Evolutionary conservation across 768 basidiomycete species (phyloP), one percentile per base, ranked within the genome.

Genomic region (Hysterangium stoloniferum): DNA sequence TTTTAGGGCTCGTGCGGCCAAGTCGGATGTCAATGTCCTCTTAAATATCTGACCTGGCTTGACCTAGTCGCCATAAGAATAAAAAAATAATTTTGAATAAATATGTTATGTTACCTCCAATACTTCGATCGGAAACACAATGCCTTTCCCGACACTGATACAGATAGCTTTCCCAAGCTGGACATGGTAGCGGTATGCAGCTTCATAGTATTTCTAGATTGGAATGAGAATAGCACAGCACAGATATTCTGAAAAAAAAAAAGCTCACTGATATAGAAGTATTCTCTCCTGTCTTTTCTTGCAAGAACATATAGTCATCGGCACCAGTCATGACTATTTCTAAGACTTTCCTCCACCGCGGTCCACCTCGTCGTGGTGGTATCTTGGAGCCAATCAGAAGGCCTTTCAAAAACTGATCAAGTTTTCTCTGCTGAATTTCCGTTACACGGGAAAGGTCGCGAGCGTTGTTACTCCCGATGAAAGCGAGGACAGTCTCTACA

Each of bases 51-150:
- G 80, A 2, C 76, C 71, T 0, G 69, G 65, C 3, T 68, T 56
- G 9, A 83, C 53, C 0, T 54, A 22, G 48, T 76, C 22, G 17
- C 19, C 11, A 29, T 15, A 19, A 29, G 17, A 7, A 1, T 24
- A 13, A 27, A n/a, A 1, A 41, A 2, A 12, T 24, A 9, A 31
- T 17, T 17, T 40, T 37, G 4, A 8, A 42, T 31, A n/a, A 33
- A 28, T 28, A 22, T 24, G 8, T 6, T 6, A 22, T 22, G 38
- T 1, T 42, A 51, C 49, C 4, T 41, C 7, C n/a, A 51, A 79
- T 0, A 77, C 52, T 52, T 83, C 79, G 0, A 73, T 66, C 0
- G 80, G 80, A 4, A 71, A 57, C 19, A 80, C 62, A n/a, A 72
- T 60, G 0, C 65, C 65, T 0, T 60, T 59, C 2, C 57, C 63